Base-by-base conservation (phyloP, 2,329 filamentous ascomycete genomes). In the Sporothrix sp. region DNA sequence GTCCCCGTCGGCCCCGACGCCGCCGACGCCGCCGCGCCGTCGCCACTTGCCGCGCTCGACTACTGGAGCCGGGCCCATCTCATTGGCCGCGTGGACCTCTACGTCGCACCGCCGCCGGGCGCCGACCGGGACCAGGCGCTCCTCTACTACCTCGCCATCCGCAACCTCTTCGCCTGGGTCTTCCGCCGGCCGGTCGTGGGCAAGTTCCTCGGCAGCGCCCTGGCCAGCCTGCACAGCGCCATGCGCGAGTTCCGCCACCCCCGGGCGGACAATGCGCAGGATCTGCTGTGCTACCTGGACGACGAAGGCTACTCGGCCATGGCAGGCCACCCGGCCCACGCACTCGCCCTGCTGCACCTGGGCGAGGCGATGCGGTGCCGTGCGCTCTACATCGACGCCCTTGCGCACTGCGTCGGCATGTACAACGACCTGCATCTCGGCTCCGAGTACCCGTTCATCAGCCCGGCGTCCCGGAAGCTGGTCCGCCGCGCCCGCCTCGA, bases 381-480 rank as follows among this genome's bases (percentile, higher is more conserved):
- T 48, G 73, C 79, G n/a, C 65, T 87, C 11, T 91, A 87, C 71
- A 74, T 81, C 10, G 76, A 86, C 59, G 81, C 86, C 0, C 88
- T 90, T 64, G 74, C 78, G 13, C 87, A 93, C 60, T 88, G 85
- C 60, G 82, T 84, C 32, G 87, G 86, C 38, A 89, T 91, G 85
- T 77, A 76, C 53, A 78, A 84, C 18, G 69, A 70, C 23, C 55
- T 90, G 5, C 68, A 71, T 36, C 60, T 66, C 6, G 77, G 74
- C 56, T 62, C 73, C 1, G 84, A 85, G 55, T 85, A 81, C 54
- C 68, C 79, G 76, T 64, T 68, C 38, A 64, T 78, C 9, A 73
- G 70, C 25, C 61, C 71, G 8, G 66, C 71, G 2, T 82, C 84
- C 1, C 79, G 79, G 54, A 76, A 78, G n/a, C 71, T 87, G 7